Percentiles rank a stretch among this genome's conserved stretches.
Conservation (phyloP, 1,284 basidiomycete species). For the Peniophora sp. region DNA sequence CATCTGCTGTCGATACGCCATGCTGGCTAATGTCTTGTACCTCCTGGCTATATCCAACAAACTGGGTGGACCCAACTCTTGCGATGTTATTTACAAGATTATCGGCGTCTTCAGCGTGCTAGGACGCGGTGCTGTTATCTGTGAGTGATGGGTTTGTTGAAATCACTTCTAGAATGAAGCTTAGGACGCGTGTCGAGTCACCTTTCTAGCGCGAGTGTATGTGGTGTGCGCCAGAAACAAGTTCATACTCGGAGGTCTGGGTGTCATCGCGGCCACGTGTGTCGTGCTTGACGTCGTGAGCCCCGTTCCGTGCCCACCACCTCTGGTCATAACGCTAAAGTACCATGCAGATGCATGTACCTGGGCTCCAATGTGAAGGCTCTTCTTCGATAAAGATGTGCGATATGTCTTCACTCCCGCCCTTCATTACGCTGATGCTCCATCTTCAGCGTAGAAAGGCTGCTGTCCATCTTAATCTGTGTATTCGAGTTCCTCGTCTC, state of each 20-base stretch:
- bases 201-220: conserved; percentile 23
- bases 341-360: conserved; percentile 2
- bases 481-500: not conserved
- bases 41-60: conserved; percentile 3
- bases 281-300: conserved; percentile 24
- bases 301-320: not conserved
- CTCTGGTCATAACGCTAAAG: conserved; percentile 6
- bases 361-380: not conserved
- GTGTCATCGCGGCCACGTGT: conserved; percentile 17
- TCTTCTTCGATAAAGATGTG: conserved; percentile 1
- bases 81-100: conserved; percentile 23
- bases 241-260: conserved; percentile 17
- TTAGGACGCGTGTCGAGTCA: conserved; percentile 13
- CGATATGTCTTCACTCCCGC: not conserved
- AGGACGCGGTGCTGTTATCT: conserved; percentile 22
- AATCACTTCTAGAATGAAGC: not conserved
- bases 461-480: not conserved
- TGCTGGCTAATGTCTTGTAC: conserved; percentile 4
- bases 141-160: conserved; percentile 11
- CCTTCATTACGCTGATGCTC: not conserved
- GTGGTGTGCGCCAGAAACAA: conserved; percentile 21
- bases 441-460: not conserved
- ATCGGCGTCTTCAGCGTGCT: conserved; percentile 22
- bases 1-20: conserved; percentile 2
- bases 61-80: conserved; percentile 14